Base-by-base conservation (phyloP, 2,329 filamentous ascomycete genomes). In the Arachnomyces sp. region DNA sequence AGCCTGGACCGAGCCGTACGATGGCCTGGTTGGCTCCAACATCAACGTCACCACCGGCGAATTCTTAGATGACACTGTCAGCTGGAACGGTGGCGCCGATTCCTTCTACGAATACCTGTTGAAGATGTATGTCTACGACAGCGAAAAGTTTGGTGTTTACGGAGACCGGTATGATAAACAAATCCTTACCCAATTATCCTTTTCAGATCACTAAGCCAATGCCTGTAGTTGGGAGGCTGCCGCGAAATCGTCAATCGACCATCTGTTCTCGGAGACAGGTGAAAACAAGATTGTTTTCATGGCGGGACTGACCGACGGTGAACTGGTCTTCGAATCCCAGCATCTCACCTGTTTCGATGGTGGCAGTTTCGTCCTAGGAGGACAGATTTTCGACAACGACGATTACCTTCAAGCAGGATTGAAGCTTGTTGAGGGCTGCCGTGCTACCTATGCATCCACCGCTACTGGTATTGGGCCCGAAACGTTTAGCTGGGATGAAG, bases 21-120 rank as follows among this genome's bases (percentile, higher is more conserved):
- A 86, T 0, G 86, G 87, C 7, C 68, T 94, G 14, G 62, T 90
- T 1, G 87, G 87, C 4, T 79, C 74, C 18, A 65, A 75, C 35
- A 73, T 94, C 30, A 69, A 78, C 49, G 72, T 86, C 45, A 55
- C 65, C 1, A 78, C 75, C 3, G 87, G 87, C 14, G 52, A 68
- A 6, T 90, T 93, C 50, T 50, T 74, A 11, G 77, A 90, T 54
- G 73, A 73, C 16, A 54, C 50, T 2, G 86, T 88, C 38, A 83
- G 84, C 33, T 94, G 86, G 86, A 75, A 77, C 30, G 86, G 82
- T 37, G 82, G 84, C 5, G 75, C 75, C 21, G 86, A 93, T 60
- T 86, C 80, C 32, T 93, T 82, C 65, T 94, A 93, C 65, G 86
- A 93, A 63, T 93, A 93, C 54, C 74, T 94, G 25, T 82, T 94